These are phyloP conservation scores for Colletotrichum theobromicola DNA, from an alignment of 2,329 filamentous ascomycete species.

Conservation along the genomic window DNA sequence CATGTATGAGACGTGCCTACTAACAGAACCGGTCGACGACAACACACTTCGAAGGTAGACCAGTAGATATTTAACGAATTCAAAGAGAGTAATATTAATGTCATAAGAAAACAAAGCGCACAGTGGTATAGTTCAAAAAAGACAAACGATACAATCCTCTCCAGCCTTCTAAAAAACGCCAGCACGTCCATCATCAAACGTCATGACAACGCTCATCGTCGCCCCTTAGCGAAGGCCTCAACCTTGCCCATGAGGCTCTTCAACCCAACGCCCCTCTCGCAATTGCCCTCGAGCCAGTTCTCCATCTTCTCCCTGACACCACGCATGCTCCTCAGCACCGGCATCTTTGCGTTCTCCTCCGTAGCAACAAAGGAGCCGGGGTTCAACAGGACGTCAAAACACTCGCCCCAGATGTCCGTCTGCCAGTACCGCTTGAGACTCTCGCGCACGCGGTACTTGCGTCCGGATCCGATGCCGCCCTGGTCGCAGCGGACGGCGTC, in stretches of 20 bases:
- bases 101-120: not conserved
- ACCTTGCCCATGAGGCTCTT: slow-evolving; percentile 72
- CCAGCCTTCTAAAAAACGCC: not conserved
- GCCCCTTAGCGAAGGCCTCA: slow-evolving; percentile 52
- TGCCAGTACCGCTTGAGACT: slow-evolving; percentile 96
- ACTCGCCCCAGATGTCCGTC: slow-evolving; percentile 83
- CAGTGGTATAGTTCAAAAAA: slow-evolving; percentile 16
- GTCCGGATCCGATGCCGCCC: slow-evolving; percentile 62
- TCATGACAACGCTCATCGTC: slow-evolving; percentile 26
- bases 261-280: slow-evolving; percentile 79
- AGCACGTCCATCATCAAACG: not conserved
- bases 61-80: not conserved
- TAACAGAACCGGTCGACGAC: not conserved
- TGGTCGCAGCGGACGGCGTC: slow-evolving; percentile 70
- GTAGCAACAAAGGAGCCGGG: slow-evolving; percentile 68
- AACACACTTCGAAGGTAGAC: not conserved
- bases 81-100: not conserved
- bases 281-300: slow-evolving; percentile 78
- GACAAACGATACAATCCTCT: not conserved
- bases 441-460: slow-evolving; percentile 82
- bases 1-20: not conserved
- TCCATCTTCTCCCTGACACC: slow-evolving; percentile 81
- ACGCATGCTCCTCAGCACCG: slow-evolving; percentile 74
- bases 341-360: slow-evolving; percentile 73
- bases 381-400: slow-evolving; percentile 88